A percentile compares a stretch with the other conserved stretches of the same genome.
Conservation (phyloP, 2,329 filamentous ascomycete genomes). For the Fusarium sp. region DNA sequence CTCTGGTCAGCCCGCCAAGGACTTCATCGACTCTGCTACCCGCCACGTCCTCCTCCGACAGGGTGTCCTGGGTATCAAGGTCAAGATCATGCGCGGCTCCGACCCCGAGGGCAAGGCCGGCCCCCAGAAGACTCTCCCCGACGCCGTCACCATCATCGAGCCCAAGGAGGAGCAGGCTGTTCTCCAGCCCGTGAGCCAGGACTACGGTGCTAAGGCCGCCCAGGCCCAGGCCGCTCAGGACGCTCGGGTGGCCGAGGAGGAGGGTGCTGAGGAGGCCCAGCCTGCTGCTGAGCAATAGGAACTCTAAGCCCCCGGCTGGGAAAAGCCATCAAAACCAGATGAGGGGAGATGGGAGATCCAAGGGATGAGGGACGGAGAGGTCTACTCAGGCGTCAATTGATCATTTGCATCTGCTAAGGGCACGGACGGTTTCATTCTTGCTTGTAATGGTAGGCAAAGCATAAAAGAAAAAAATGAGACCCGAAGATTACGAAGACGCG, state of each 20-base stretch:
- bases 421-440: constrained; percentile 53
- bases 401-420: constrained; percentile 55
- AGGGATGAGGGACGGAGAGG: constrained; percentile 48
- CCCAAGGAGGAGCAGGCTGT: constrained; percentile 99
- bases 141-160: constrained; percentile 99
- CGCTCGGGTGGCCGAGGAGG: constrained; percentile 68
- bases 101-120: constrained; percentile 99
- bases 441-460: constrained; percentile 52
- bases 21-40: constrained; percentile 99
- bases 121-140: constrained; percentile 95
- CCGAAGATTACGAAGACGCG: constrained; percentile 46
- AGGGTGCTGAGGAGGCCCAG: constrained; percentile 65
- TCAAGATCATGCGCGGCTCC: constrained; percentile 99
- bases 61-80: constrained; percentile 99
- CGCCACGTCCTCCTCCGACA: constrained; percentile 99
- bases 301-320: constrained; percentile 35
- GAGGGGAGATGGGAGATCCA: constrained; percentile 39
- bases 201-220: constrained; percentile 94
- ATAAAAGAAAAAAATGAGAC: constrained; percentile 51
- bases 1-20: constrained; percentile 99
- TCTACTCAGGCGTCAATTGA: constrained; percentile 55
- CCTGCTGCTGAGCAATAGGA: constrained; percentile 54
- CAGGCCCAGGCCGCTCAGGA: constrained; percentile 73
- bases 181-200: constrained; percentile 94
- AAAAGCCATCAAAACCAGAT: constrained; percentile 37